Evolutionary conservation across 1,139 yeast genomes (phyloP).

Genomic region (Yarrowia galli): DNA sequence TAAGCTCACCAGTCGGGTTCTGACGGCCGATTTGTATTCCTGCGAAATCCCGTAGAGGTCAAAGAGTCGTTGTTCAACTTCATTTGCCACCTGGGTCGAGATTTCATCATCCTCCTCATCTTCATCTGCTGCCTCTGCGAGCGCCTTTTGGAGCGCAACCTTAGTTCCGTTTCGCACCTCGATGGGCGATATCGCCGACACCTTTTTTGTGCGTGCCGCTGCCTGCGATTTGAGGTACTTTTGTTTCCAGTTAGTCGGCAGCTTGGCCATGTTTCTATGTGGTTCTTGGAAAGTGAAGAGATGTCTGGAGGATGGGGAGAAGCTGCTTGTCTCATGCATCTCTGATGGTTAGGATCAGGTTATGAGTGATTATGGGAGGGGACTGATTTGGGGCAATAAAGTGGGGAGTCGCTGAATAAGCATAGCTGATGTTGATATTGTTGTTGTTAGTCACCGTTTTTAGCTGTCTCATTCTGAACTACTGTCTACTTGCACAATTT

Average conservation of each 20-base stretch:
- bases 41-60: constrained; percentile 15
- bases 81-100: constrained; percentile 28
- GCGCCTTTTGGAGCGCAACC: constrained; percentile 19
- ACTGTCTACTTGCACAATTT: too few species aligned
- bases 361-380: too few species aligned
- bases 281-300: neutral
- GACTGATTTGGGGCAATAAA: too few species aligned
- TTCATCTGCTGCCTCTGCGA: constrained; percentile 18
- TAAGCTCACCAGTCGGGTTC: constrained; percentile 27
- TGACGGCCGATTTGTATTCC: constrained; percentile 33
- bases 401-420: too few species aligned
- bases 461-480: too few species aligned
- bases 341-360: too few species aligned
- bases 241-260: constrained; percentile 39
- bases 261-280: constrained; percentile 31
- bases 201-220: constrained; percentile 12
- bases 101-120: constrained; percentile 20
- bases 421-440: too few species aligned
- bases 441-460: too few species aligned
- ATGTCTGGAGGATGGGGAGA: neutral
- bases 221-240: constrained; percentile 37
- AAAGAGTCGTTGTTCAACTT: constrained; percentile 7
- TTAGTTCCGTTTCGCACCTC: constrained; percentile 23
- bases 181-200: constrained; percentile 3
- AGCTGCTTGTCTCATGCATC: too few species aligned